Conservation (phyloP, 495 filamentous ascomycete species). For the Xylaria acuta region DNA sequence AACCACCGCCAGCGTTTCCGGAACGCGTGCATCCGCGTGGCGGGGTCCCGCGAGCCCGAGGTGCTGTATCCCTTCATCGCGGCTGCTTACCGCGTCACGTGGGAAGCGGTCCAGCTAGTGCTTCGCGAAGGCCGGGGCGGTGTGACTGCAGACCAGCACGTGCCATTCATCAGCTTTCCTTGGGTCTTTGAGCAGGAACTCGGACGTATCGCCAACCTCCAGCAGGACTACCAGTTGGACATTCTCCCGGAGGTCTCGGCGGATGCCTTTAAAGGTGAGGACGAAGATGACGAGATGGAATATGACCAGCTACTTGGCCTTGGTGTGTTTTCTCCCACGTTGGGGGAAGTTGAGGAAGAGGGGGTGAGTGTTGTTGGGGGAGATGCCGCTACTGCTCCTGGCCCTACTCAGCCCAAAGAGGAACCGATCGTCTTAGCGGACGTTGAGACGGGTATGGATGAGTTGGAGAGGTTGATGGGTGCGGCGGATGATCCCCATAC, state of each 20-base stretch:
- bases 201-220: slow-evolving; percentile 66
- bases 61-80: slow-evolving; percentile 73
- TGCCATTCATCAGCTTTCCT: slow-evolving; percentile 91
- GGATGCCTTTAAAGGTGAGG: slow-evolving; percentile 24
- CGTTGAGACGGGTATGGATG: slow-evolving; percentile 31
- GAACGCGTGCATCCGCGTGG: slow-evolving; percentile 65
- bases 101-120: slow-evolving; percentile 67
- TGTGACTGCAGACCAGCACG: slow-evolving; percentile 38
- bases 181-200: slow-evolving; percentile 84
- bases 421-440: slow-evolving; percentile 32
- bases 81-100: slow-evolving; percentile 87
- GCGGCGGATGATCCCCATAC: background rate
- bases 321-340: slow-evolving; percentile 6
- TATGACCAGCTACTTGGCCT: slow-evolving; percentile 28
- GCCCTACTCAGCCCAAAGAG: slow-evolving; percentile 2
- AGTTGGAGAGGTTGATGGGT: slow-evolving; percentile 17
- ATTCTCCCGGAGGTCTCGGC: slow-evolving; percentile 27
- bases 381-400: background rate
- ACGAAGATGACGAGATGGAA: slow-evolving; percentile 37
- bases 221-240: slow-evolving; percentile 32
- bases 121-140: slow-evolving; percentile 50
- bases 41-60: slow-evolving; percentile 60
- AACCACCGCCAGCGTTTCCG: slow-evolving; percentile 71
- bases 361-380: background rate
- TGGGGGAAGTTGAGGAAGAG: slow-evolving; percentile 13